Evolutionary conservation across 1,139 yeast genomes (phyloP), one percentile per base, ranked within the genome.

Genomic region (Blastobotrys aristatus): DNA sequence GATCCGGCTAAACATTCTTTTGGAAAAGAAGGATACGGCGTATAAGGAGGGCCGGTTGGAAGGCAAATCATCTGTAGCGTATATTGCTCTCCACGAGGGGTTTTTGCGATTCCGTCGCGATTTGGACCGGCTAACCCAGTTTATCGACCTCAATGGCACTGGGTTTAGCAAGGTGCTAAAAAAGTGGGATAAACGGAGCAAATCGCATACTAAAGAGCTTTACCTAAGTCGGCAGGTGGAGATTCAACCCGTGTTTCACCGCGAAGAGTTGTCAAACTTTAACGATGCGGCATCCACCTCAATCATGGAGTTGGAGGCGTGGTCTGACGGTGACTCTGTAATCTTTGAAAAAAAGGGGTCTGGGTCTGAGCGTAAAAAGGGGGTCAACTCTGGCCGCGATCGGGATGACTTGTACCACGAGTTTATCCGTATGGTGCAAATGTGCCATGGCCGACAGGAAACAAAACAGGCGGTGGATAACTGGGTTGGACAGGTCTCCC

Each of bases 111-210:
- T 87, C 58, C 84, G 95, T 47, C 86, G 90, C 56, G 97, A 92
- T 65, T 72, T 92, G 54, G 83, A 86, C 54, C 75, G 95, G 50
- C 72, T 92, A 26, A 96, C 92, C 62, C 97, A 90, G 65, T 92
- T 87, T 66, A 89, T 92, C 38, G 96, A 90, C 64, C 73, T 92
- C 52, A 92, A 92, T 63, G 96, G 92, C 60, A 88, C 96, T 0
- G 98, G 97, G 16, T 92, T 92, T 66, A 82, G 94, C 27, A 92
- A 92, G 67, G 97, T 88, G 30, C 77, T 92, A 58, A 92, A 92
- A 64, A 92, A 92, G 69, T 92, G 98, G 98, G 98, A 92, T 66
- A 92, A 92, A 67, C 74, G 97, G 52, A 88, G 97, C 17, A 89
- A 90, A 59, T 86, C 96, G 1, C 95, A 88, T 57, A 90, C 97